Evolutionary conservation across 2,329 filamentous ascomycete genomes (phyloP).

Genomic region (Parastagonospora avenae): DNA sequence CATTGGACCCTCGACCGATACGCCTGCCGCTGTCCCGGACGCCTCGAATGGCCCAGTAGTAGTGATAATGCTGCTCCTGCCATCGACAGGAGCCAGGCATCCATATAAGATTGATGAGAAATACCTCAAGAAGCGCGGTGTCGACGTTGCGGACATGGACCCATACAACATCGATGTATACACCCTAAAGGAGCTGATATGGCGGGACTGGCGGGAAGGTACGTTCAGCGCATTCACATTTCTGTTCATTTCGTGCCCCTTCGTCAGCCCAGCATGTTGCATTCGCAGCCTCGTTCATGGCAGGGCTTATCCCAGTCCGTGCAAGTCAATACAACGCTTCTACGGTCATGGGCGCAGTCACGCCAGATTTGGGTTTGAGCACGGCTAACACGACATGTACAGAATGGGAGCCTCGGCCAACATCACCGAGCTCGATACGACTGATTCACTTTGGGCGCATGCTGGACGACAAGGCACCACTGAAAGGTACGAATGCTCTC

Average conservation of each 20-base stretch:
- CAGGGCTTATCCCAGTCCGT: neutral
- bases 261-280: neutral
- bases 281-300: neutral
- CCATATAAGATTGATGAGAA: constrained; percentile 88
- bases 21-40: constrained; percentile 46
- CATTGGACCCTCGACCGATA: constrained; percentile 55
- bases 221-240: constrained; percentile 20
- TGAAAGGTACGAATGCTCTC: constrained; percentile 70
- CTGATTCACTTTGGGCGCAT: constrained; percentile 91
- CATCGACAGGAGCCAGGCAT: constrained; percentile 75
- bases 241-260: neutral
- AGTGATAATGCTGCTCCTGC: constrained; percentile 82
- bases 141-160: constrained; percentile 76
- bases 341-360: too few species aligned
- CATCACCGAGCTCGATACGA: constrained; percentile 85
- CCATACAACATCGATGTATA: constrained; percentile 92
- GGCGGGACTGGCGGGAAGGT: constrained; percentile 87
- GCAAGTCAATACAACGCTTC: neutral
- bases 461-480: constrained; percentile 81
- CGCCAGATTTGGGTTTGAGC: neutral
- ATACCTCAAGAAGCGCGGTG: constrained; percentile 80
- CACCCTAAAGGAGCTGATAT: constrained; percentile 90
- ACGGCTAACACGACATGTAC: constrained; percentile 28
- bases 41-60: constrained; percentile 55
- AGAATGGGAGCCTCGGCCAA: constrained; percentile 87